These are phyloP conservation scores for Coemansia sp. DNA, from an alignment of 192 early-diverging fungal species.

Conservation along the genomic window DNA sequence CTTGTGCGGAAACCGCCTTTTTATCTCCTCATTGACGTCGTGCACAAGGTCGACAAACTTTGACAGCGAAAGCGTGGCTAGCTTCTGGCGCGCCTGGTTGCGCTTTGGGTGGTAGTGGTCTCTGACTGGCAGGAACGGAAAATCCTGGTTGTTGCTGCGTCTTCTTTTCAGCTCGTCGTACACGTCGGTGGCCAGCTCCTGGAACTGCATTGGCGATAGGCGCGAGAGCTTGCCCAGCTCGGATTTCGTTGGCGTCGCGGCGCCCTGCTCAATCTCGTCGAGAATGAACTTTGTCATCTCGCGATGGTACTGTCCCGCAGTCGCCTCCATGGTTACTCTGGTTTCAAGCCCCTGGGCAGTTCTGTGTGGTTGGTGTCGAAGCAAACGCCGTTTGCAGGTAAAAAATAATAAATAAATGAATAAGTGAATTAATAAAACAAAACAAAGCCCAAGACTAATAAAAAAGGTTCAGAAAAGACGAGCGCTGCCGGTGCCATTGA, in stretches of 20 bases:
- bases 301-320: slow-evolving; percentile 50
- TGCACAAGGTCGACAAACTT: slow-evolving; percentile 91
- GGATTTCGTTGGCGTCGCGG: slow-evolving; percentile 24
- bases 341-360: not conserved
- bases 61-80: slow-evolving; percentile 80
- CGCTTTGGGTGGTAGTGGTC: slow-evolving; percentile 87
- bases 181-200: slow-evolving; percentile 93
- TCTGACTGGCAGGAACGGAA: slow-evolving; percentile 76
- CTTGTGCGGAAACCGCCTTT: slow-evolving; percentile 49
- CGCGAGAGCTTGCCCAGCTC: slow-evolving; percentile 68
- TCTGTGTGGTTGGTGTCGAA: not conserved
- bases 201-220: slow-evolving; percentile 79
- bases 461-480: no score
- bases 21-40: slow-evolving; percentile 80
- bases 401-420: no score
- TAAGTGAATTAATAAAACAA: no score
- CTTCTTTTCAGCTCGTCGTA: slow-evolving; percentile 80
- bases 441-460: no score
- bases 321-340: slow-evolving; percentile 34
- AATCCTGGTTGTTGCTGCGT: slow-evolving; percentile 14
- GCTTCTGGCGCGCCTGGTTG: slow-evolving; percentile 94
- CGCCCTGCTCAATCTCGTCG: slow-evolving; percentile 45
- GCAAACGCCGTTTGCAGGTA: no score
- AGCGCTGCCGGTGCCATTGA: no score
- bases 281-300: slow-evolving; percentile 51